Evolutionary conservation across 805 yeast genomes (phyloP).

Genomic region (Saccharomycopsis malanga): DNA sequence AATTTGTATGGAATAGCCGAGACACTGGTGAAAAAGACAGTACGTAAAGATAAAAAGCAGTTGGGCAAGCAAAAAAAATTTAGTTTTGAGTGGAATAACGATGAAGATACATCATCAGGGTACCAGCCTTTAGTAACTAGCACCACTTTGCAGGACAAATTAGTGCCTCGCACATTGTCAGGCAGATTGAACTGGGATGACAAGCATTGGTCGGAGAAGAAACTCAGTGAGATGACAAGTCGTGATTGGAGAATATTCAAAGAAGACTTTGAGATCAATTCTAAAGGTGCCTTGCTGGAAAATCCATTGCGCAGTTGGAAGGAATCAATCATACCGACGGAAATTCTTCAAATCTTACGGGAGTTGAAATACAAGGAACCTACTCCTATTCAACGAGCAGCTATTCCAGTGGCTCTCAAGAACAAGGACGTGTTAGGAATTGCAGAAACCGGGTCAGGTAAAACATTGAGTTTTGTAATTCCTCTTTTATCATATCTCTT

Average conservation of each 20-base stretch:
- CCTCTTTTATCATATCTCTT: slow-evolving; percentile 58
- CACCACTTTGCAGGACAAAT: not conserved
- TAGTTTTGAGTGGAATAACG: slow-evolving; percentile 60
- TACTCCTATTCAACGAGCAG: slow-evolving; percentile 86
- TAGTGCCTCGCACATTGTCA: slow-evolving; percentile 4
- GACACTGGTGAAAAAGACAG: slow-evolving; percentile 8
- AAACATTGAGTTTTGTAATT: slow-evolving; percentile 74
- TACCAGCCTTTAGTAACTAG: slow-evolving; percentile 31
- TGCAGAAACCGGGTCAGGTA: slow-evolving; percentile 97
- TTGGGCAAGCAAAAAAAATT: slow-evolving; percentile 34
- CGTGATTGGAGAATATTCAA: slow-evolving; percentile 87
- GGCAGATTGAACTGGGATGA: slow-evolving; percentile 23
- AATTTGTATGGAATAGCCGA: slow-evolving; percentile 1
- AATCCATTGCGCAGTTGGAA: slow-evolving; percentile 72
- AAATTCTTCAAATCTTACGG: slow-evolving; percentile 33
- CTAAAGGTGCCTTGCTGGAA: slow-evolving; percentile 36
- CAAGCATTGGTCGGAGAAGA: slow-evolving; percentile 62
- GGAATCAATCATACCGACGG: slow-evolving; percentile 48
- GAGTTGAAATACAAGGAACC: slow-evolving; percentile 54
- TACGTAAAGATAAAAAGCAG: not conserved
- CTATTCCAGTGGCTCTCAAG: slow-evolving; percentile 63
- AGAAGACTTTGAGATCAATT: slow-evolving; percentile 65
- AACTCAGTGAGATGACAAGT: slow-evolving; percentile 54
- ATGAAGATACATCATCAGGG: slow-evolving; percentile 56
- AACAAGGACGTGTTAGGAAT: slow-evolving; percentile 71